Evolutionary conservation across 192 early-diverging fungal genomes (phyloP), one percentile per base, ranked within the genome.

Genomic region (Paraglomus occultum): DNA sequence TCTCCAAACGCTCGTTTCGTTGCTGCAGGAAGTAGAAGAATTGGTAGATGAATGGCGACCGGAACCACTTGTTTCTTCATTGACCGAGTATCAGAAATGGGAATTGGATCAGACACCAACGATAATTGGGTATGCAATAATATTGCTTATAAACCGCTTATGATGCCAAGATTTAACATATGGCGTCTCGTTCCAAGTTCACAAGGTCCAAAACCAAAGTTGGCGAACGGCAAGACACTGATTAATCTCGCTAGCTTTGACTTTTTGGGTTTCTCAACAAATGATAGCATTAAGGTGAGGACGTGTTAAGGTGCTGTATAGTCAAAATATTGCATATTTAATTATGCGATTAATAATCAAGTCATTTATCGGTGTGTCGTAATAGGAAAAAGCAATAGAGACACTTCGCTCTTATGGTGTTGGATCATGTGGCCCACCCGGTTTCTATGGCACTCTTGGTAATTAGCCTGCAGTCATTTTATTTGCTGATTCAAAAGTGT

Each of bases 11-110:
- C 44, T 63, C 44, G 31, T 39, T 23, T 39, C 8, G 11, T 8
- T 53, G 8, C 45, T 17, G 42, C 79, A 93, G 94, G 96, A 99
- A 77, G 84, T 99, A 42, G 90, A 97, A 77, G 95, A 99, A 69
- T 85, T 97, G 12, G 87, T 92, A 22, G 89, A 94, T 45, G 95
- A 97, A 64, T 99, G 96, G 96, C 89, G 88, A 67, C 95, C 96
- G 6, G 96, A 99, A 79, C 89, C 94, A 15, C 82, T 99, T n/a
- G 91, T 94, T 15, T 86, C 92, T 18, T 78, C 82, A 7, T 74
- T 95, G 45, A 88, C 88, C 40, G 88, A 87, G 8, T 84, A 87
- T 64, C 84, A 90, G 58, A 79, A 77, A 54, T 81, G 86, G 67
- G 89, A 93, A 14, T 79, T 98, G 18, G 92, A 92, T 47, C 91